These are phyloP conservation scores for Aureobasidium sp. DNA, from an alignment of 2,329 filamentous ascomycete species.

Conservation along the genomic window DNA sequence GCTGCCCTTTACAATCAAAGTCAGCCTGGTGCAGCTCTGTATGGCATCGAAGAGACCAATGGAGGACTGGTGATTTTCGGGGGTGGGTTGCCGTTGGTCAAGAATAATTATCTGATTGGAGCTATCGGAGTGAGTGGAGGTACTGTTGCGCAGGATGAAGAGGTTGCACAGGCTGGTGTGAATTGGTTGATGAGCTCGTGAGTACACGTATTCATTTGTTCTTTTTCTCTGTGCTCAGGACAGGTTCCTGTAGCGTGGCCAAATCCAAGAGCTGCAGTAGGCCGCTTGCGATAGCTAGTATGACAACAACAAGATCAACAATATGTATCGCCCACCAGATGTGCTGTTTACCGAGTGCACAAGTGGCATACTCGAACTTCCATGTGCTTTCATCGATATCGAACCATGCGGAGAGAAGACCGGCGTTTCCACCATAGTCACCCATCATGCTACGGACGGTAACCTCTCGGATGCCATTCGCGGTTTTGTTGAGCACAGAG, in stretches of 20 bases:
- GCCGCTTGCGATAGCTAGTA: conserved; percentile 20
- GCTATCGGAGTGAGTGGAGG: conserved; percentile 25
- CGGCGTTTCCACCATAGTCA: conserved; percentile 84
- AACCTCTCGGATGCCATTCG: conserved; percentile 67
- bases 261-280: neutral
- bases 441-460: conserved; percentile 99
- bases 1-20: conserved; percentile 18
- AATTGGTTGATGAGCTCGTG: conserved; percentile 4
- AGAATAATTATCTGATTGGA: conserved; percentile 21
- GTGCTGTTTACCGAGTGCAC: conserved; percentile 75
- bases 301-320: conserved; percentile 48
- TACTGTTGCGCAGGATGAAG: conserved; percentile 23
- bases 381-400: conserved; percentile 60
- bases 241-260: no score
- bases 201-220: neutral
- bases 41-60: conserved; percentile 22
- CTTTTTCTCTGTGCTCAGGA: neutral
- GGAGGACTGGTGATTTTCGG: conserved; percentile 24
- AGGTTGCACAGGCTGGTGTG: conserved; percentile 16
- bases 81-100: conserved; percentile 22
- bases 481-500: neutral
- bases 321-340: conserved; percentile 90
- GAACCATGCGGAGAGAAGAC: conserved; percentile 83
- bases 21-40: neutral
- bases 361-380: conserved; percentile 72